Base-by-base conservation (phyloP, 495 filamentous ascomycete species). In the Aspergillus sclerotioniger region DNA sequence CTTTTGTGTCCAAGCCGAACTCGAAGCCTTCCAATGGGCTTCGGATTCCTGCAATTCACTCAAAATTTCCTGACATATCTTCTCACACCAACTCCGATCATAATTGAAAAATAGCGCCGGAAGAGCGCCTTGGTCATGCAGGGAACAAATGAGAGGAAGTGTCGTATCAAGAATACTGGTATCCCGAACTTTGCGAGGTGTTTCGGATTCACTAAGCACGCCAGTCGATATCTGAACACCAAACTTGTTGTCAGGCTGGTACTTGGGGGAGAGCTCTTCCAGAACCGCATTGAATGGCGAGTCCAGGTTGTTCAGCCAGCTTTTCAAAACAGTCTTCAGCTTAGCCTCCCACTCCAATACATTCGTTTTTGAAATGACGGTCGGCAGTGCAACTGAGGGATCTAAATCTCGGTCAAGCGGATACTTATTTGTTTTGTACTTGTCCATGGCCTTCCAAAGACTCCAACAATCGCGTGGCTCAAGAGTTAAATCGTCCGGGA, bases 91-190 rank as follows among this genome's bases (percentile, higher is more conserved):
- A 0, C 55, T 59, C 35, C 89, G 81, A 56, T 91, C 87, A 64
- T 87, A 92, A 56, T 89, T 90, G 76, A 93, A 92, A 6, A 92
- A 59, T 15, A 93, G 80, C 0, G 87, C 88, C 0, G 90, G 90
- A 6, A 93, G 76, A 3, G 86, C 88, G 54, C 81, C 78, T 56
- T 81, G 78, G 3, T 76, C 69, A 51, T 90, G 82, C 0, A 93
- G 78, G 13, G 83, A 77, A 25, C 68, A 74, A 0, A 90, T 73
- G 32, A 91, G 65, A 0, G 85, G 81, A 19, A 91, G 73, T 3
- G 81, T 83, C 6, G 78, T 82, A 5, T 67, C 49, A 6, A 71
- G 59, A 10, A 86, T 57, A 35, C 33, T 61, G 19, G 28, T 37
- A 10, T 46, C 29, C 19, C 35, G 39, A 1, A 64, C 31, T 12